Evolutionary conservation across 805 yeast species (phyloP).

Genomic region (Myxozyma mucilagina): DNA sequence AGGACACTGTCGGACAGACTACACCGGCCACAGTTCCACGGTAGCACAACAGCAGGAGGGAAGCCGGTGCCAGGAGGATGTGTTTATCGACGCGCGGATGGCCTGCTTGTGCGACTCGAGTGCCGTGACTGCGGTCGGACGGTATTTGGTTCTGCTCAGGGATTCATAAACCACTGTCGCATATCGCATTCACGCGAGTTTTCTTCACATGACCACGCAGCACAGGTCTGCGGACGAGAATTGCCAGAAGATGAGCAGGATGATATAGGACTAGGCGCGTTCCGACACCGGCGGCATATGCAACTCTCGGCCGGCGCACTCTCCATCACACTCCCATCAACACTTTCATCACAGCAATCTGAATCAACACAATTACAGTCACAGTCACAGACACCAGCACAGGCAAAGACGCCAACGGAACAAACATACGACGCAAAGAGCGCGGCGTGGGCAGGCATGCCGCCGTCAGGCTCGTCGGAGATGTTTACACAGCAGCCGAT

Average conservation of each 20-base stretch:
- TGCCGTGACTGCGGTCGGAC: no score
- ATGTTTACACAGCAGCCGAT: conserved; percentile 19
- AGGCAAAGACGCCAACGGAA: no score
- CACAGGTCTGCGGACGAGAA: conserved; percentile 61
- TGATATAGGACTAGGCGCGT: conserved; percentile 67
- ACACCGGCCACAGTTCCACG: conserved; percentile 22
- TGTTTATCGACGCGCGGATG: conserved; percentile 49
- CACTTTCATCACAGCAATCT: background rate
- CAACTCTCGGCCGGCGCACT: conserved; percentile 12
- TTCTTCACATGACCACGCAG: conserved; percentile 73
- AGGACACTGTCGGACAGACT: conserved; percentile 9
- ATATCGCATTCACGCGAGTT: conserved; percentile 71
- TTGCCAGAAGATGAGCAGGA: conserved; percentile 59
- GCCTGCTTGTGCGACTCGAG: conserved; percentile 66
- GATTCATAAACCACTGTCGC: conserved; percentile 74
- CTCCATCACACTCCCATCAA: background rate
- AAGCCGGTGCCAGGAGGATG: conserved; percentile 30
- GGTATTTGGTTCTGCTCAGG: conserved; percentile 80
- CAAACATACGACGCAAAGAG: conserved; percentile 23
- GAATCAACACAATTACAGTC: no score
- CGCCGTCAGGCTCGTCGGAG: background rate
- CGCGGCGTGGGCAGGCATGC: conserved; percentile 15
- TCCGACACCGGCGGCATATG: conserved; percentile 25
- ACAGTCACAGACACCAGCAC: no score
- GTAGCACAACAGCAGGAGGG: conserved; percentile 23